Evolutionary conservation across 768 basidiomycete genomes (phyloP).

Genomic region (Clathrus columnatus): DNA sequence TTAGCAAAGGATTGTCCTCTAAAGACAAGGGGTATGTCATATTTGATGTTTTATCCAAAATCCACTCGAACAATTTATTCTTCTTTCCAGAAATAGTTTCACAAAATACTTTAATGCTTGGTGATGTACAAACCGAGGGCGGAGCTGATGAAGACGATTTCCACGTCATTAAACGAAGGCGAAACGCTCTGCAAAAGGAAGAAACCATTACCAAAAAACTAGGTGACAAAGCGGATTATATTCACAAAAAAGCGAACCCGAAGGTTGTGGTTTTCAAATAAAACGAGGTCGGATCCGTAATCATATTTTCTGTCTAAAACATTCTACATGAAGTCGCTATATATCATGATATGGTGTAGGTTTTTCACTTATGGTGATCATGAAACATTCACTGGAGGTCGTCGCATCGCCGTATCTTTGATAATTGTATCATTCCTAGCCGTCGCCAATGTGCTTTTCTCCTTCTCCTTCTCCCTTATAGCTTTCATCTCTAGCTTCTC

Average conservation of each 20-base stretch:
- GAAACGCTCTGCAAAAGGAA: constrained; percentile 48
- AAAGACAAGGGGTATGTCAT: constrained; percentile 43
- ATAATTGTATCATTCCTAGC: too few species aligned
- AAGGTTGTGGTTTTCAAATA: constrained; percentile 10
- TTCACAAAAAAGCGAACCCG: neutral
- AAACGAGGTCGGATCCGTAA: too few species aligned
- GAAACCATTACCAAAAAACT: constrained; percentile 32
- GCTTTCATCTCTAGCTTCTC: constrained; percentile 6
- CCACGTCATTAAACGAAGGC: constrained; percentile 65
- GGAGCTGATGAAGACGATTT: constrained; percentile 97
- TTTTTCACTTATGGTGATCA: too few species aligned
- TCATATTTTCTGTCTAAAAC: too few species aligned
- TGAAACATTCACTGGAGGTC: too few species aligned
- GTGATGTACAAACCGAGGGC: constrained; percentile 35
- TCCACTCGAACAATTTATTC: constrained; percentile 3
- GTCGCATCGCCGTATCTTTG: too few species aligned
- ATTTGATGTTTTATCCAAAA: neutral
- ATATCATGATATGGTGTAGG: too few species aligned
- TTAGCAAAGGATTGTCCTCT: constrained; percentile 76
- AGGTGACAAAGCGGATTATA: neutral
- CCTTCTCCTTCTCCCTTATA: neutral
- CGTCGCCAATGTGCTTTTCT: too few species aligned
- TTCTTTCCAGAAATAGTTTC: constrained; percentile 29
- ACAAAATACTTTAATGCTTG: constrained; percentile 34
- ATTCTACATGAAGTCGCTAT: too few species aligned